Conservation (phyloP, 352 stramenopile species). For the Globisporangium takayamanum region DNA sequence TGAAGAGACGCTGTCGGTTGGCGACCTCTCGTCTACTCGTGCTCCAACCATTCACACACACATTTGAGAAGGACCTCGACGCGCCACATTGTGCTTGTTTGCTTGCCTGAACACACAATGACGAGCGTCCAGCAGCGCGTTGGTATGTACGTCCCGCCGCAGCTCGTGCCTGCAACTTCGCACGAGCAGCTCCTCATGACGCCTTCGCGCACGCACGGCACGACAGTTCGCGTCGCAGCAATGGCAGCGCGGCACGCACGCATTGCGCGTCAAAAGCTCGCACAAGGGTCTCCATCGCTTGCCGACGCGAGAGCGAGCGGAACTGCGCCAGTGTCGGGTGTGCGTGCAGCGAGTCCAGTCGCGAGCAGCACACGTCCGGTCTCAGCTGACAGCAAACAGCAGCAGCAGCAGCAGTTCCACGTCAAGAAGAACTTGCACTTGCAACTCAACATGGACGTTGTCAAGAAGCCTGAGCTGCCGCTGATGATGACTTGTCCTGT, state of each 20-base stretch:
- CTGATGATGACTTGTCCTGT: constrained; percentile 27
- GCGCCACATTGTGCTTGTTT: too few species aligned
- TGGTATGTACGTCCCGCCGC: neutral
- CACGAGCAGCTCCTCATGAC: neutral
- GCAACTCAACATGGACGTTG: constrained; percentile 38
- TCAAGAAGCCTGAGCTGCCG: constrained; percentile 25
- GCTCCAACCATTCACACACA: too few species aligned
- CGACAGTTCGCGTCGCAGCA: constrained; percentile 33
- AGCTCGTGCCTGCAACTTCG: neutral
- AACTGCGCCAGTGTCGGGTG: neutral
- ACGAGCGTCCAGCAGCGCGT: constrained; percentile 3
- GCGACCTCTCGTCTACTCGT: too few species aligned
- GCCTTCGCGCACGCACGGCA: constrained; percentile 17
- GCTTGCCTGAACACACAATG: constrained; percentile 4
- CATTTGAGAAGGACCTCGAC: too few species aligned
- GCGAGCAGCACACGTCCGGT: neutral
- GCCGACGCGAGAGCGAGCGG: neutral
- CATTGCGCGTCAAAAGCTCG: constrained; percentile 27
- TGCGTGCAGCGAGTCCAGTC: constrained; percentile 16
- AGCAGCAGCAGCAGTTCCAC: constrained; percentile 10
- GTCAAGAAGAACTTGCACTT: constrained; percentile 50
- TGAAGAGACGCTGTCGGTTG: too few species aligned
- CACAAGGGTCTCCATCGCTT: neutral
- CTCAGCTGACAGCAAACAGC: neutral
- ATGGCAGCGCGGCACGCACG: constrained; percentile 43